Conservation (phyloP, 2,329 filamentous ascomycete species). For the Paraphaeosphaeria sporulosa region DNA sequence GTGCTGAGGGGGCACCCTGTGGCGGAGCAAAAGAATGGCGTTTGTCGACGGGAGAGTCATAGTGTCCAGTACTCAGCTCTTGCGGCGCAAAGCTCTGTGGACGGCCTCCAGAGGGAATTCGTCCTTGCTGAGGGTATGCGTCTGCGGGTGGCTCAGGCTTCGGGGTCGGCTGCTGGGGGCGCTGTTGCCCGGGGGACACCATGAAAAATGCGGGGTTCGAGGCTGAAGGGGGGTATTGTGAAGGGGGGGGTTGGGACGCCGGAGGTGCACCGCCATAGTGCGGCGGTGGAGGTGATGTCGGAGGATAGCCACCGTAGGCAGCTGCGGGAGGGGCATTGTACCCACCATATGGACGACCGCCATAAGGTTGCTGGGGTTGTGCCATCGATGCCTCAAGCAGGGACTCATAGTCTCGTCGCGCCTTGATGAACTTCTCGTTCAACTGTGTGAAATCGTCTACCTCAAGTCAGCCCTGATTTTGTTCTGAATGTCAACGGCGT, state of each 20-base stretch:
- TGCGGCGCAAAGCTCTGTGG: slow-evolving; percentile 53
- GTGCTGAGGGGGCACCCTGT: slow-evolving; percentile 36
- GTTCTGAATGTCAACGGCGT: not conserved
- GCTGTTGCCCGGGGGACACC: slow-evolving; percentile 42
- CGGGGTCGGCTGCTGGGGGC: slow-evolving; percentile 40
- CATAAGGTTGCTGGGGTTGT: slow-evolving; percentile 84
- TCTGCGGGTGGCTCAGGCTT: slow-evolving; percentile 41
- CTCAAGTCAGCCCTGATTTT: slow-evolving; percentile 19
- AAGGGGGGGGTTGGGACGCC: slow-evolving; percentile 38
- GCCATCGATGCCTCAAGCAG: slow-evolving; percentile 97
- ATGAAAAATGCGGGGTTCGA: slow-evolving; percentile 50
- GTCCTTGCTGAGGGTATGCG: slow-evolving; percentile 50
- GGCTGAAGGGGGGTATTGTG: slow-evolving; percentile 50
- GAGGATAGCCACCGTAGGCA: slow-evolving; percentile 43
- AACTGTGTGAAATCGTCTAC: slow-evolving; percentile 96
- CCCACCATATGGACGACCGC: slow-evolving; percentile 63
- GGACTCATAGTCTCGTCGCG: slow-evolving; percentile 92
- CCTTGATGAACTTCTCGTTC: slow-evolving; percentile 99
- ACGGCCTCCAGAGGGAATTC: slow-evolving; percentile 40
- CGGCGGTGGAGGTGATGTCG: slow-evolving; percentile 41
- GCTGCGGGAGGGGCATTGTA: slow-evolving; percentile 44
- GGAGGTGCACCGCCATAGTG: slow-evolving; percentile 45
- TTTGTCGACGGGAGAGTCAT: slow-evolving; percentile 57
- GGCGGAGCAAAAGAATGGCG: slow-evolving; percentile 48
- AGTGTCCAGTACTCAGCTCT: slow-evolving; percentile 56